These are phyloP conservation scores for Elaeis oleifera DNA, from an alignment of 202 grass and related monocot genomes.

Conservation along the genomic window DNA sequence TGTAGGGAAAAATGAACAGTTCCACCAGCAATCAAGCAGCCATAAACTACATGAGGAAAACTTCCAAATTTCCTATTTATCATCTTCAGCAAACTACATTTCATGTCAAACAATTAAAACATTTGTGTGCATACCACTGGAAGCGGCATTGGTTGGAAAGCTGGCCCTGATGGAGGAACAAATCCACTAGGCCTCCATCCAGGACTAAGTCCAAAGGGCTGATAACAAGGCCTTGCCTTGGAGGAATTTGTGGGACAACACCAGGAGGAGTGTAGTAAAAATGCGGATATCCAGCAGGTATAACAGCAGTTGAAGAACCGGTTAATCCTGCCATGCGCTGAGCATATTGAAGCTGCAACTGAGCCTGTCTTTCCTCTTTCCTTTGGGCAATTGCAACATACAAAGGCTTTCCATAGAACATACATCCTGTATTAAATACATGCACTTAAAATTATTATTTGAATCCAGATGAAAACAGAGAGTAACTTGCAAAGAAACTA, in stretches of 20 bases:
- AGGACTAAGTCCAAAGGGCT: constrained; percentile 41
- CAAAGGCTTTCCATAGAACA: constrained; percentile 79
- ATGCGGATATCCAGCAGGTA: constrained; percentile 49
- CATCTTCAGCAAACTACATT: too few relatives aligned
- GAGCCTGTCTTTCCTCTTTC: constrained; percentile 65
- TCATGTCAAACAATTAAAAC: too few relatives aligned
- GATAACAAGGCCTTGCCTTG: constrained; percentile 61
- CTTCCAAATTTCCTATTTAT: too few relatives aligned
- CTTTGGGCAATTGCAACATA: constrained; percentile 74
- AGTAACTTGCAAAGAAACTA: constrained; percentile 19
- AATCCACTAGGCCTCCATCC: constrained; percentile 62
- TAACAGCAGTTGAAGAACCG: constrained; percentile 35
- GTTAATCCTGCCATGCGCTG: constrained; percentile 30
- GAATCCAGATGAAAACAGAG: neutral
- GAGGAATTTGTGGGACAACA: constrained; percentile 40
- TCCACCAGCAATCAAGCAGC: neutral
- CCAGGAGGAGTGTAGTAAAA: constrained; percentile 52
- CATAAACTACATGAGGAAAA: too few relatives aligned
- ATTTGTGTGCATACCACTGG: constrained; percentile 31
- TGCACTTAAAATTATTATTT: constrained; percentile 8
- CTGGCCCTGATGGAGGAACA: constrained; percentile 34
- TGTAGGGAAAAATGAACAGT: constrained; percentile 12
- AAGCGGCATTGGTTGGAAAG: constrained; percentile 44
- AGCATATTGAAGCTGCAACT: constrained; percentile 46
- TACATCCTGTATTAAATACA: constrained; percentile 32